Conservation (phyloP, 1,139 yeast species). For the Hemisphaericaspora xylanilytica region DNA sequence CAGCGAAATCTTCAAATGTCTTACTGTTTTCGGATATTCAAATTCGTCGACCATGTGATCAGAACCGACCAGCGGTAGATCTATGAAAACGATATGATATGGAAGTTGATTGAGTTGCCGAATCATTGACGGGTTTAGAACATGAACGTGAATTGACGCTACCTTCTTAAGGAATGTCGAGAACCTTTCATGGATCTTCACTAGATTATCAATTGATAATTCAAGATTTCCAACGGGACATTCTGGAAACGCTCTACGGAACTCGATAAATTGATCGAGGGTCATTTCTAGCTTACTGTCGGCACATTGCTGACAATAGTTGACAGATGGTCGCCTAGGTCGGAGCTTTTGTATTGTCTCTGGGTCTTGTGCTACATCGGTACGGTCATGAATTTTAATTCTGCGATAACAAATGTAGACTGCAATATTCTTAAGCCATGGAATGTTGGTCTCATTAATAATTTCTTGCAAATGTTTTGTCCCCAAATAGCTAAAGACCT, state of each 20-base stretch:
- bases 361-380: not conserved
- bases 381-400: not conserved
- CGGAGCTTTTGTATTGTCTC: not conserved
- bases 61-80: not conserved
- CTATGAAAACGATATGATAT: not conserved
- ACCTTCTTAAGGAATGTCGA: conserved; percentile 1
- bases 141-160: not conserved
- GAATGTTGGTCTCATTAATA: not conserved
- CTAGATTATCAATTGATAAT: not conserved
- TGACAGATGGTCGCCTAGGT: not conserved
- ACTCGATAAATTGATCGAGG: conserved; percentile 1
- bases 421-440: not conserved
- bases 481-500: not conserved
- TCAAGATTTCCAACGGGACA: not conserved
- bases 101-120: not conserved
- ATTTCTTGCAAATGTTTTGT: not conserved
- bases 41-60: not conserved
- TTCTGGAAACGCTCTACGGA: not conserved
- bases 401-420: not conserved
- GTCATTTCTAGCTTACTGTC: not conserved
- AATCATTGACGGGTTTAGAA: not conserved
- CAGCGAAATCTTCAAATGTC: not conserved
- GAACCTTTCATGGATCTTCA: not conserved
- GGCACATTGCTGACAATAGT: not conserved
- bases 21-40: not conserved